Conservation (phyloP, 192 early-diverging fungal species). For the Phlyctochytrium planicorne region DNA sequence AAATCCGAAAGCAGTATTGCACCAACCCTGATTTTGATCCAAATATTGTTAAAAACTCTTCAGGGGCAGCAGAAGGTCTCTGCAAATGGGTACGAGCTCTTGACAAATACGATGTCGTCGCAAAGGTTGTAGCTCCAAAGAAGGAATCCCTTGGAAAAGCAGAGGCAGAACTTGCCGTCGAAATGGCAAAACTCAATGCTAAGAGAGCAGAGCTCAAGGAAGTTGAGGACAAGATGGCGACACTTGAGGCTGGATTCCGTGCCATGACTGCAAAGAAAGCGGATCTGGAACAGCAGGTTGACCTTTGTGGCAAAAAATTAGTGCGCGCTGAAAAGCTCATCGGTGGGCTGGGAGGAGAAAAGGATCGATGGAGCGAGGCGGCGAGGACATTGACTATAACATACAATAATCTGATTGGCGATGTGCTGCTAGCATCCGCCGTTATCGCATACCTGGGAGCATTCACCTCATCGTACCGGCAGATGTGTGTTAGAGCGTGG, state of each 20-base stretch:
- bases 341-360: slow-evolving; percentile 57
- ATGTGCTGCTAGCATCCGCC: slow-evolving; percentile 56
- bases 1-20: slow-evolving; percentile 56
- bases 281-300: slow-evolving; percentile 58
- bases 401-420: slow-evolving; percentile 55
- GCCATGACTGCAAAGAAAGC: slow-evolving; percentile 57
- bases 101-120: slow-evolving; percentile 62
- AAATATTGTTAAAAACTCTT: slow-evolving; percentile 62
- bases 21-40: slow-evolving; percentile 66
- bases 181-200: slow-evolving; percentile 56
- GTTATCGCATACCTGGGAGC: slow-evolving; percentile 64
- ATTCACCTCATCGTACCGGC: slow-evolving; percentile 55
- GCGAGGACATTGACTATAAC: slow-evolving; percentile 38
- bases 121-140: slow-evolving; percentile 60
- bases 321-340: slow-evolving; percentile 60
- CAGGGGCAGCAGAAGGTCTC: slow-evolving; percentile 54
- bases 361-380: slow-evolving; percentile 61
- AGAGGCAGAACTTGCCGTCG: slow-evolving; percentile 53
- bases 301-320: slow-evolving; percentile 53
- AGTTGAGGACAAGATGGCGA: slow-evolving; percentile 62
- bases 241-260: slow-evolving; percentile 49
- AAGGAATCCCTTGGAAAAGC: slow-evolving; percentile 58
- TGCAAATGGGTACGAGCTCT: slow-evolving; percentile 61
- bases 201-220: slow-evolving; percentile 60
- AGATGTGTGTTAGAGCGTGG: slow-evolving; percentile 48